Base-by-base conservation (phyloP, 2,329 filamentous ascomycete species). In the Botrytis fabae region DNA sequence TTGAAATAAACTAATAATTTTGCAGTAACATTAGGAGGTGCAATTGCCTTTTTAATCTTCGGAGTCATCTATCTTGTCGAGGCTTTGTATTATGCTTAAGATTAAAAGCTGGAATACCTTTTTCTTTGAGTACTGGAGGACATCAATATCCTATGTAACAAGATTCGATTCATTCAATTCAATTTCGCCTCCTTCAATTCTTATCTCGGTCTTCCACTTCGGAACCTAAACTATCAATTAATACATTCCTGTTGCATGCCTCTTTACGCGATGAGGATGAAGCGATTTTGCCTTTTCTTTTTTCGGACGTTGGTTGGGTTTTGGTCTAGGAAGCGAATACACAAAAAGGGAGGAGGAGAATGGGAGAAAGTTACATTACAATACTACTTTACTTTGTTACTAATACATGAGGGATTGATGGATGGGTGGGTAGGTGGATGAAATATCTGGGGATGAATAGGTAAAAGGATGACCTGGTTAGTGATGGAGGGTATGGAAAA, bases 11-110 rank as follows among this genome's bases (percentile, higher is more conserved):
- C 76, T 80, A 77, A 80, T 62, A 63, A n/a, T 22, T 61, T 44
- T 65, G 57, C 75, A 97, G 96, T 98, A 51, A 98, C 95, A 46
- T 87, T 98, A 69, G 95, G 96, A 75, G 96, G 96, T 74, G 95
- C 96, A 12, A 84, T 92, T 73, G 94, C 95, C 25, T 99, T 99
- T 85, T 85, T 98, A 65, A 83, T 94, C 44, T 99, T 99, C 81
- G 95, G 94, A 74, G 83, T 97, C 78, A 95, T 99, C 78, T 99
- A 99, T 83, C 84, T 97, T 54, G 85, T 95, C 74, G 95, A 98
- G 83, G 92, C 92, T 22, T 84, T 95, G 72, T 90, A 88, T 80
- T 90, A 89, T 60, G 78, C 75, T 51, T 81, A 70, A 76, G 54
- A 22, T 69, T 14, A 18, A 57, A 57, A 57, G 14, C 14, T 28